Base-by-base conservation (phyloP, 331 rosid species). In the Arachis monticola region DNA sequence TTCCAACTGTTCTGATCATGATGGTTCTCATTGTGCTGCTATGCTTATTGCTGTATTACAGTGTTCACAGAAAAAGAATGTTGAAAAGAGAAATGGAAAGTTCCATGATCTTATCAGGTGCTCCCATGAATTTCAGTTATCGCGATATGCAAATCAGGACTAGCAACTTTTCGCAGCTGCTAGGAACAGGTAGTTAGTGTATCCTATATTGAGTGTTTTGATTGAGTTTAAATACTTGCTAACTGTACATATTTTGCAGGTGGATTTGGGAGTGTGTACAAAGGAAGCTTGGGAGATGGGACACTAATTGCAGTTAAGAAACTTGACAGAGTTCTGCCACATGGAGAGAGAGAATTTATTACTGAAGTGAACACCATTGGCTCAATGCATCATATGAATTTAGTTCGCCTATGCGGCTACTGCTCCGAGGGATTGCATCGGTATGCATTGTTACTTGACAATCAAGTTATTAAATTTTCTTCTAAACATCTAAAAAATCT, bases 321-420 rank as follows among this genome's bases (percentile, higher is more conserved):
- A 84, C 94, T 93, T 47, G 97, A 93, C 9, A 93, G 81, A 80
- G 92, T 91, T 73, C 88, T 91, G 70, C 97, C 98, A 10, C 98
- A 93, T 81, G 98, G 97, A 52, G 96, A 93, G 82, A 93, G 88
- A 79, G 98, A 93, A 78, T 93, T 93, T 30, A 88, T 89, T 66
- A 87, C 97, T 41, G 98, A 93, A 86, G 98, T 93, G 72, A 93
- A 87, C 87, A 93, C 97, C 10, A 91, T 93, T 78, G 94, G 98
- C 73, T 91, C 97, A 40, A 93, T 93, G 98, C 98, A 93, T 78
- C 98, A 93, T 79, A 85, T 93, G 98, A 90, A 91, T 86, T 88
- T 93, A 84, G 98, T 93, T 86, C 93, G 89, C n/a, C 83, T 93
- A 45, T 89, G 87, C 4, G 98, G 97, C 60, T 93, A 88, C 80